A percentile compares a stretch with the other conserved stretches of the same genome.
Evolutionary conservation across 139 green algal genomes (phyloP).

Genomic region (Chlorella vulgaris): DNA sequence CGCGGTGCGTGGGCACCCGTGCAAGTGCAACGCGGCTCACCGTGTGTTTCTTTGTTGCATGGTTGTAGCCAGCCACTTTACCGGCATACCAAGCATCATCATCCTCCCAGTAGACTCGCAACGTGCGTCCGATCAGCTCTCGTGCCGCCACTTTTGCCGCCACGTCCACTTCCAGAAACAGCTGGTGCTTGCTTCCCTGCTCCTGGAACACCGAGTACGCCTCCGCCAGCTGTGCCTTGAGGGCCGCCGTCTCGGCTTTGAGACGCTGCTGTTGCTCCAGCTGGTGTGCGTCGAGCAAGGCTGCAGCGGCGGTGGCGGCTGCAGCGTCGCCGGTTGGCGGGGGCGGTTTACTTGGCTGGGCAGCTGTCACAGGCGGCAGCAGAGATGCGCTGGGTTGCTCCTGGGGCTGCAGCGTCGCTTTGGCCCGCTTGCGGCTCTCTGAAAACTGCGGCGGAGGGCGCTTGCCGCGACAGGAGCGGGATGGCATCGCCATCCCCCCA

Average conservation of each 20-base stretch:
- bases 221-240: not conserved
- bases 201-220: not conserved
- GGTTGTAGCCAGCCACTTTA: conserved; percentile 36
- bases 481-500: no score
- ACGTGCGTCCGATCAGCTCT: conserved; percentile 49
- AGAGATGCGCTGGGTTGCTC: no score
- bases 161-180: conserved; percentile 52
- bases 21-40: not conserved
- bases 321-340: not conserved
- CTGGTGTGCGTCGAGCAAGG: not conserved
- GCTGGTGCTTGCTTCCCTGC: not conserved
- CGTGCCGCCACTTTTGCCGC: conserved; percentile 34
- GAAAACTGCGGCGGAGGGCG: no score
- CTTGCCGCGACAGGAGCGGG: no score
- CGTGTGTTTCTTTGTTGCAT: conserved; percentile 52
- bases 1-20: not conserved
- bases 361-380: no score
- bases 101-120: conserved; percentile 66
- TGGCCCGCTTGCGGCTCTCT: no score
- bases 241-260: not conserved
- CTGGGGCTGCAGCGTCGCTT: no score
- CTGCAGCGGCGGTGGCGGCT: not conserved
- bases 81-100: conserved; percentile 77
- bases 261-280: not conserved
- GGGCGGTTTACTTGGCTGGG: no score